Evolutionary conservation across 2,329 filamentous ascomycete genomes (phyloP).

Genomic region (Ambrosiella cleistominuta): DNA sequence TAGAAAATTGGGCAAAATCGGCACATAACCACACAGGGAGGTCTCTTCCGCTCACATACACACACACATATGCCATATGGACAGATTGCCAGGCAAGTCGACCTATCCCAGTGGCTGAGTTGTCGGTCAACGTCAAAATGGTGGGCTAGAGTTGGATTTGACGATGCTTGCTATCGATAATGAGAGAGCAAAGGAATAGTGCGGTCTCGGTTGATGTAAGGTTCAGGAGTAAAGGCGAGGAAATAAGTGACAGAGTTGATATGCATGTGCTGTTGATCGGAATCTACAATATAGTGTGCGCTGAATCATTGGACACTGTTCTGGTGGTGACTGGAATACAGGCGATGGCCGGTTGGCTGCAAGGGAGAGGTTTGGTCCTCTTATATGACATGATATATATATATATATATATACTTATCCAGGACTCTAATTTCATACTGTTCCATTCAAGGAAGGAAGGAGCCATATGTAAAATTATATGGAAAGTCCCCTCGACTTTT

Average conservation of each 20-base stretch:
- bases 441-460: constrained; percentile 1
- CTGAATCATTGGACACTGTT: background rate
- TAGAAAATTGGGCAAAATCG: background rate
- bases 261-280: background rate
- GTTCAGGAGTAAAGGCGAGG: constrained; percentile 3
- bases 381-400: too few relatives aligned
- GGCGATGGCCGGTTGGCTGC: too few relatives aligned
- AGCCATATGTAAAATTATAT: background rate
- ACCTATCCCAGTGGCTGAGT: background rate
- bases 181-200: background rate
- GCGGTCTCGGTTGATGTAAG: background rate
- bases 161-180: background rate
- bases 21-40: too few relatives aligned
- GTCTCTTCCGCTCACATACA: background rate
- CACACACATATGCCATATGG: background rate
- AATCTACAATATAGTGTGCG: background rate
- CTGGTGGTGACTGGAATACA: too few relatives aligned
- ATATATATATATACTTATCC: too few relatives aligned
- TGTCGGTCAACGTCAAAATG: background rate
- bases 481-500: background rate
- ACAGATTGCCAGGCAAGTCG: background rate
- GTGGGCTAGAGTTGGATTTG: background rate
- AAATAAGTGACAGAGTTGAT: background rate
- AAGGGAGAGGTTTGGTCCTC: too few relatives aligned
- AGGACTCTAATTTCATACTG: background rate